phyloP scores from a whole-genome alignment of 2,329 filamentous ascomycete genomes.

The Cladosporium sp. region DNA sequence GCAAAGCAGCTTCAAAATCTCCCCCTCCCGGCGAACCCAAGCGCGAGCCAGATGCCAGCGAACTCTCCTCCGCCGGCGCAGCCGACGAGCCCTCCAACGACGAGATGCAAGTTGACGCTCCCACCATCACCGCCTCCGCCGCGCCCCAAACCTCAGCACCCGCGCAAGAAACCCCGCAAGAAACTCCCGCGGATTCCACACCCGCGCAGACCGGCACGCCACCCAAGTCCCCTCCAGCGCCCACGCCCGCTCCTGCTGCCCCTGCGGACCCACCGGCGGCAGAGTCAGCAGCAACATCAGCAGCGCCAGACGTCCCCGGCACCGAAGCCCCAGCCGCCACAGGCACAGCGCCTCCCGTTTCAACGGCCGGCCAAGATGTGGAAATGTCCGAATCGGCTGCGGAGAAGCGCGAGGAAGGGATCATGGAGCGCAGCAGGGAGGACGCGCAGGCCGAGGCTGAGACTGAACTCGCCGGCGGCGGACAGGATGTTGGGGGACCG shows the following conservation, averaged over 20 bases:
- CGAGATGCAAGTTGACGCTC: constrained; percentile 23
- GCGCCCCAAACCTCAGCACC: constrained; percentile 7
- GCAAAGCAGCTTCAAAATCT: constrained; percentile 22
- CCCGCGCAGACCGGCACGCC: constrained; percentile 26
- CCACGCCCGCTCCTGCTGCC: no score
- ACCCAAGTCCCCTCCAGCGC: constrained; percentile 19
- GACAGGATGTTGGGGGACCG: constrained; percentile 17
- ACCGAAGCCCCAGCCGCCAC: constrained; percentile 2
- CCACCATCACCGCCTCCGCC: no score
- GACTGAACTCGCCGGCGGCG: constrained; percentile 23
- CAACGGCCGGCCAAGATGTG: constrained; percentile 18
- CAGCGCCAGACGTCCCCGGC: constrained; percentile 1
- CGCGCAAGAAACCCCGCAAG: not conserved
- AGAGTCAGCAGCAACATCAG: not conserved
- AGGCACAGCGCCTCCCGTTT: constrained; percentile 9
- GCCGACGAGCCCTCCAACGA: constrained; percentile 35
- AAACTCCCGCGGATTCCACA: constrained; percentile 28
- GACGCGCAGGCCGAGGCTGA: constrained; percentile 29
- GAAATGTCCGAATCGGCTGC: constrained; percentile 24
- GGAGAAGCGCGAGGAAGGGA: constrained; percentile 28
- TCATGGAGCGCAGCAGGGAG: constrained; percentile 26
- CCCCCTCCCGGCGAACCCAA: constrained; percentile 13
- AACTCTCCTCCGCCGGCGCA: constrained; percentile 15
- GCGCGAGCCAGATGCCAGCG: constrained; percentile 10
- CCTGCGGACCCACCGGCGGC: no score